A percentile compares a stretch with the other conserved stretches of the same genome.
Evolutionary conservation across 192 early-diverging fungal genomes (phyloP).

Genomic region (Allomyces macrogynus): DNA sequence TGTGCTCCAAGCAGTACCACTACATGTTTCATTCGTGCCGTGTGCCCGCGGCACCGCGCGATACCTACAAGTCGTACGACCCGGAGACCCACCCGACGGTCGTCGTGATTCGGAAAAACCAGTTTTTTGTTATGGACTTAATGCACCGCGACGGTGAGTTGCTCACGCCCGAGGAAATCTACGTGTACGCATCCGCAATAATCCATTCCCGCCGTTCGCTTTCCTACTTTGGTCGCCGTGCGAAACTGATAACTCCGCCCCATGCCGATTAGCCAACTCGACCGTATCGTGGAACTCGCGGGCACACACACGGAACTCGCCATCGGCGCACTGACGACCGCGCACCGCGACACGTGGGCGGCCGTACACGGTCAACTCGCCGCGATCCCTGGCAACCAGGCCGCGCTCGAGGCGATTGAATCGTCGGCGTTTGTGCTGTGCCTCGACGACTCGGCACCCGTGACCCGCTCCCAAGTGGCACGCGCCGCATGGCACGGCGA

Average conservation of each 20-base stretch:
- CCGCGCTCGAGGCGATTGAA: slow-evolving; percentile 63
- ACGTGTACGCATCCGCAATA: slow-evolving; percentile 17
- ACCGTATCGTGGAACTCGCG: slow-evolving; percentile 45
- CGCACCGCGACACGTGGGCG: slow-evolving; percentile 84
- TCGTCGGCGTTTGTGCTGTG: slow-evolving; percentile 70
- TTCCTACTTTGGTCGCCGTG: not conserved
- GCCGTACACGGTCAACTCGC: slow-evolving; percentile 31
- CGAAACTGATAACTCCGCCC: not conserved
- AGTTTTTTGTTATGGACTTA: slow-evolving; percentile 64
- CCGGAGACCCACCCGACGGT: slow-evolving; percentile 60
- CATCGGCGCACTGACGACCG: slow-evolving; percentile 77
- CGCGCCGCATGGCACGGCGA: slow-evolving; percentile 89
- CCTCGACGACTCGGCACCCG: slow-evolving; percentile 68
- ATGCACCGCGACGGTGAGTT: slow-evolving; percentile 48
- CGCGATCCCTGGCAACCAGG: slow-evolving; percentile 45
- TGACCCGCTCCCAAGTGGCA: slow-evolving; percentile 68
- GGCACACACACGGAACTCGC: slow-evolving; percentile 44
- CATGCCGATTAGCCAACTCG: slow-evolving; percentile 25
- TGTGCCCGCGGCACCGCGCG: slow-evolving; percentile 65
- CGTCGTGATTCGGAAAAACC: slow-evolving; percentile 69
- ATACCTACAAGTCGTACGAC: slow-evolving; percentile 51
- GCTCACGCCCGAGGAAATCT: slow-evolving; percentile 64
- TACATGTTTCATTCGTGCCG: slow-evolving; percentile 95
- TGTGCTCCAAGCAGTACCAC: slow-evolving; percentile 82
- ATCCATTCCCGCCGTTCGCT: slow-evolving; percentile 1